phyloP scores from a whole-genome alignment of 164 flowering plant genomes.

The Taxillus chinensis region DNA sequence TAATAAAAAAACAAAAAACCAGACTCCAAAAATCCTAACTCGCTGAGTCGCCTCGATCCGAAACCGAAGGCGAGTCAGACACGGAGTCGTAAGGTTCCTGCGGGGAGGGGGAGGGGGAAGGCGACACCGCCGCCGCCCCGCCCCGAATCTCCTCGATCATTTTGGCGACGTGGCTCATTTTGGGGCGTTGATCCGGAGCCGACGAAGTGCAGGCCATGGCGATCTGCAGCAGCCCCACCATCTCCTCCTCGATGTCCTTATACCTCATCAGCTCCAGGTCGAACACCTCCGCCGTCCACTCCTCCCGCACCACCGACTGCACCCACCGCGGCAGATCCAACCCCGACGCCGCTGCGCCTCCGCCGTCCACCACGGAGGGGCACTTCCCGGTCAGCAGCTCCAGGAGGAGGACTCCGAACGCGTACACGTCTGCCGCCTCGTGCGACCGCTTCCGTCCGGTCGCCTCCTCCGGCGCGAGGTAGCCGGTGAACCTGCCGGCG shows the following conservation, averaged over 20 bases:
- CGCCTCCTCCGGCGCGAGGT: constrained; percentile 60
- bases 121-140: constrained; percentile 58
- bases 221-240: constrained; percentile 82
- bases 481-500: constrained; percentile 40
- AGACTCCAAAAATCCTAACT: constrained; percentile 2
- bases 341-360: constrained; percentile 21
- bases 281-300: constrained; percentile 96
- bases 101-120: constrained; percentile 5
- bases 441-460: constrained; percentile 47
- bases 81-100: constrained; percentile 46
- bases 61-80: constrained; percentile 60
- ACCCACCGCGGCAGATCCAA: constrained; percentile 81
- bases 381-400: constrained; percentile 64
- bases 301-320: constrained; percentile 89
- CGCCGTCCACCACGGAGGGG: constrained; percentile 29
- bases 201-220: constrained; percentile 56
- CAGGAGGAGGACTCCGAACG: constrained; percentile 70
- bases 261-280: constrained; percentile 91
- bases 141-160: constrained; percentile 78
- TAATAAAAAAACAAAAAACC: too few relatives aligned
- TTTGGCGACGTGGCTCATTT: constrained; percentile 46
- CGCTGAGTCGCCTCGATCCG: constrained; percentile 46
- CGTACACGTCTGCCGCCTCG: constrained; percentile 55
- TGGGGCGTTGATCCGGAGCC: constrained; percentile 71
- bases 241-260: constrained; percentile 80